Conservation (phyloP, 2,329 filamentous ascomycete genomes). For the Colletotrichum falcatum region DNA sequence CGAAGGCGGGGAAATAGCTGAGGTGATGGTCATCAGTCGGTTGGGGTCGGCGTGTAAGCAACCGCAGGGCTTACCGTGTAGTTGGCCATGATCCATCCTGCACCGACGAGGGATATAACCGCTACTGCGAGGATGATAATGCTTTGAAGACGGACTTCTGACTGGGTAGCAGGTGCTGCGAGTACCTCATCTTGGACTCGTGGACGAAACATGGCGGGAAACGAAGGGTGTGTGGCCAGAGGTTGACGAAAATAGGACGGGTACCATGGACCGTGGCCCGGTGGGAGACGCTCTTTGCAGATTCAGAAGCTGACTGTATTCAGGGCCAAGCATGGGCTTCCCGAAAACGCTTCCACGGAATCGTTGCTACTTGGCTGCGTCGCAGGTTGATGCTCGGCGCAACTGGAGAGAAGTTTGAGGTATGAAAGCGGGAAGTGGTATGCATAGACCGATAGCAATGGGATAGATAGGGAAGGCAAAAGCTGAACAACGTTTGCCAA, state of each 20-base stretch:
- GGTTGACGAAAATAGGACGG: background rate
- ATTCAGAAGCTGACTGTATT: background rate
- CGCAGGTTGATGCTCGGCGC: background rate
- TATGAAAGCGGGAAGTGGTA: background rate
- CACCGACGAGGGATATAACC: conserved; percentile 50
- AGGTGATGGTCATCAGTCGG: conserved; percentile 1
- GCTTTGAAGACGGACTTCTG: conserved; percentile 45
- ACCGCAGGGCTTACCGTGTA: conserved; percentile 46
- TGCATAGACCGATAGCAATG: background rate
- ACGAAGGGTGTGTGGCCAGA: no score
- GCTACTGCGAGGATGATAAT: conserved; percentile 50
- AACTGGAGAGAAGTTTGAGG: background rate
- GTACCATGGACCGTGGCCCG: background rate
- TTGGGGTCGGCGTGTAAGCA: background rate
- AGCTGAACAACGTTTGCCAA: background rate
- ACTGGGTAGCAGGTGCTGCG: conserved; percentile 43
- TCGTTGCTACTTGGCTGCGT: background rate
- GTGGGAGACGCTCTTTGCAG: background rate
- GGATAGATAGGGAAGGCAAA: background rate
- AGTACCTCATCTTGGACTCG: conserved; percentile 25
- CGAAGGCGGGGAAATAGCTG: conserved; percentile 53
- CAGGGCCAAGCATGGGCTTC: background rate
- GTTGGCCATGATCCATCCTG: conserved; percentile 53
- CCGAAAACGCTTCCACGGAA: background rate
- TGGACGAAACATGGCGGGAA: conserved; percentile 1